Percentiles rank a stretch among this genome's conserved stretches.
These are phyloP conservation scores for Alternaria arbusti DNA, from an alignment of 2,329 filamentous ascomycete species.

Conservation along the genomic window DNA sequence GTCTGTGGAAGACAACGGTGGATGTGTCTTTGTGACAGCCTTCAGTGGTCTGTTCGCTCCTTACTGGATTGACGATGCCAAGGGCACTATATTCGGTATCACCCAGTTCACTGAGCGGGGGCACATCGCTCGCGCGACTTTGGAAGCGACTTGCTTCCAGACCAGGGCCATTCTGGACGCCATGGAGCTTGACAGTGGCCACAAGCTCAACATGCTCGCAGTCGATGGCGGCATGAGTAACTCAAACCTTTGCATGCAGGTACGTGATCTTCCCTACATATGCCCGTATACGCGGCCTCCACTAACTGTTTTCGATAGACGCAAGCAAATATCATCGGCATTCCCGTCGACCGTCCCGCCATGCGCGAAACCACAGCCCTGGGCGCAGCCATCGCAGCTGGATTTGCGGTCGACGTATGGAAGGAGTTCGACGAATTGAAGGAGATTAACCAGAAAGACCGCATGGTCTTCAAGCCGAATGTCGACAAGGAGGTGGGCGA, in stretches of 20 bases:
- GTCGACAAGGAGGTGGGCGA: conserved; percentile 64
- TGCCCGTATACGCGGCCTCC: neutral
- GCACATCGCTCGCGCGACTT: conserved; percentile 85
- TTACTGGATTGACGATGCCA: conserved; percentile 93
- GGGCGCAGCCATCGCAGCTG: conserved; percentile 86
- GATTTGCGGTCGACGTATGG: conserved; percentile 83
- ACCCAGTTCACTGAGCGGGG: conserved; percentile 84
- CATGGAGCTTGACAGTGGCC: conserved; percentile 85
- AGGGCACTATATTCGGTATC: conserved; percentile 82
- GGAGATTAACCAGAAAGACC: conserved; percentile 72
- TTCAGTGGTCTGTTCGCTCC: conserved; percentile 91
- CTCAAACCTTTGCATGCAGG: conserved; percentile 85
- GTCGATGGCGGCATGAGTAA: conserved; percentile 92
- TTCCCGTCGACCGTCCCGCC: conserved; percentile 80
- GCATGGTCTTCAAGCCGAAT: conserved; percentile 72
- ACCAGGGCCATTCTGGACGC: conserved; percentile 90
- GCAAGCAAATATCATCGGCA: conserved; percentile 84
- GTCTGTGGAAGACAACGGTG: conserved; percentile 76
- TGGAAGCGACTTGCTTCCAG: conserved; percentile 92
- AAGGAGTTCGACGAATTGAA: conserved; percentile 74
- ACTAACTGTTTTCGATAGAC: conserved; percentile 55
- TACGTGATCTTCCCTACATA: conserved; percentile 26
- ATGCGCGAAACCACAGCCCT: conserved; percentile 93
- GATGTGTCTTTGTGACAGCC: conserved; percentile 84
- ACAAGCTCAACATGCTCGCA: conserved; percentile 75